These are phyloP conservation scores for Cudoniella acicularis DNA, from an alignment of 495 filamentous ascomycete species.

Conservation along the genomic window DNA sequence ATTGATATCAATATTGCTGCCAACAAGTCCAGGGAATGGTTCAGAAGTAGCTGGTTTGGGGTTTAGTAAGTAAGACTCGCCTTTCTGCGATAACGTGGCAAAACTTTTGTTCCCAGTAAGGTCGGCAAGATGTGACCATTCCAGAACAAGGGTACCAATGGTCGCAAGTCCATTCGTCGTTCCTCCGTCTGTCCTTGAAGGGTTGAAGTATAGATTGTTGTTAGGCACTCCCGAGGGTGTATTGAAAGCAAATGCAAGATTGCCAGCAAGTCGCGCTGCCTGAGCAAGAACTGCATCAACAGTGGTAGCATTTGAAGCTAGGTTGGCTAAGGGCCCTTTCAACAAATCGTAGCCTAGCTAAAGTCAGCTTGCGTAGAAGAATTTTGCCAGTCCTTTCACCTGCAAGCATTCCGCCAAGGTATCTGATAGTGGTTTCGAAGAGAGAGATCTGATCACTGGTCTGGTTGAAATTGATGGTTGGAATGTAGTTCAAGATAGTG, in stretches of 20 bases:
- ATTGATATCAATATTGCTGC: conserved; percentile 59
- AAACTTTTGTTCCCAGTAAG: conserved; percentile 66
- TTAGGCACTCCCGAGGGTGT: conserved; percentile 73
- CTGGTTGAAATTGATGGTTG: conserved; percentile 62
- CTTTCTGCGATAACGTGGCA: conserved; percentile 61
- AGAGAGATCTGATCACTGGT: conserved; percentile 61
- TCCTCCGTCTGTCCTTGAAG: conserved; percentile 35
- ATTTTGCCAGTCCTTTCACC: conserved; percentile 27
- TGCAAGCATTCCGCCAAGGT: conserved; percentile 74
- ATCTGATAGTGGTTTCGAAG: conserved; percentile 90
- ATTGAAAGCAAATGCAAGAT: conserved; percentile 73
- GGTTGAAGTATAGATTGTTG: conserved; percentile 64
- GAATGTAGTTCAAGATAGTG: conserved; percentile 65
- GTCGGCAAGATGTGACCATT: conserved; percentile 83
- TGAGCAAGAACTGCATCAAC: conserved; percentile 61
- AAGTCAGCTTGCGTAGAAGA: background rate
- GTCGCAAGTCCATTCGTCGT: conserved; percentile 65
- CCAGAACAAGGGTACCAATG: conserved; percentile 71
- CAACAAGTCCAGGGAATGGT: conserved; percentile 77
- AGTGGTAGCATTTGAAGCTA: conserved; percentile 41
- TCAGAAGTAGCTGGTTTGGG: conserved; percentile 58
- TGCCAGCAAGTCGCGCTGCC: conserved; percentile 64
- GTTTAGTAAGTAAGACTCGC: conserved; percentile 66
- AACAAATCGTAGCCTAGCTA: conserved; percentile 70
- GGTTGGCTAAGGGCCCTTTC: conserved; percentile 59